A percentile compares a stretch with the other conserved stretches of the same genome.
phyloP scores from a whole-genome alignment of 345 rosid species.

The Eucalyptus marginata region DNA sequence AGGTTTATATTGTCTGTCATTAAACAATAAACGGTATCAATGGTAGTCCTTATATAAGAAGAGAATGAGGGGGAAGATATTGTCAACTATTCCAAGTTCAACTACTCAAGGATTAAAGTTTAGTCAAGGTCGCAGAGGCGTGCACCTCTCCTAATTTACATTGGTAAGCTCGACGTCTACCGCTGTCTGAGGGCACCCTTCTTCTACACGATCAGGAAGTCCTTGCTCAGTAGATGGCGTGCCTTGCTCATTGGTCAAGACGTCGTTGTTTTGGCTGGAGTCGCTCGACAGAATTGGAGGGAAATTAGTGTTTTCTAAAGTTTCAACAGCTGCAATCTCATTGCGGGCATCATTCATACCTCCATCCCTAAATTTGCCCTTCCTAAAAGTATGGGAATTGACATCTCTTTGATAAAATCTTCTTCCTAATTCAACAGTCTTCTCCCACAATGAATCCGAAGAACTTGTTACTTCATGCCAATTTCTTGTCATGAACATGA shows the following conservation, averaged over 20 bases:
- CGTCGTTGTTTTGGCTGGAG: neutral
- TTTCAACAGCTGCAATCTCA: neutral
- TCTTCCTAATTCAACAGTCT: neutral
- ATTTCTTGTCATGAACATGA: neutral
- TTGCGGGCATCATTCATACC: neutral
- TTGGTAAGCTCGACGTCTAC: neutral
- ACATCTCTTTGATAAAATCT: neutral
- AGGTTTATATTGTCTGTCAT: neutral
- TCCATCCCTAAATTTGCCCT: neutral
- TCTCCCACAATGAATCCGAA: neutral
- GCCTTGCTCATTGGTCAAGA: neutral
- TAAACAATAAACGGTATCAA: neutral
- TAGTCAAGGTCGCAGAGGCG: fast-evolving
- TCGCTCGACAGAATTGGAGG: neutral
- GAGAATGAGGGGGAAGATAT: neutral
- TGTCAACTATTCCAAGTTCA: neutral
- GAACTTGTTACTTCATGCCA: neutral
- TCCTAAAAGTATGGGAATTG: neutral
- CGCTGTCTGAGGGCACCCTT: neutral
- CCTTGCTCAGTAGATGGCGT: neutral
- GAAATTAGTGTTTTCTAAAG: neutral
- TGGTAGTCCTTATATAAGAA: neutral
- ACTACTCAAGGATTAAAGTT: too few species aligned
- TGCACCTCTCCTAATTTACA: neutral
- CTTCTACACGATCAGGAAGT: neutral